These are phyloP conservation scores for Oenanthe javanica DNA, from an alignment of 140 eudicot genomes.

Conservation along the genomic window DNA sequence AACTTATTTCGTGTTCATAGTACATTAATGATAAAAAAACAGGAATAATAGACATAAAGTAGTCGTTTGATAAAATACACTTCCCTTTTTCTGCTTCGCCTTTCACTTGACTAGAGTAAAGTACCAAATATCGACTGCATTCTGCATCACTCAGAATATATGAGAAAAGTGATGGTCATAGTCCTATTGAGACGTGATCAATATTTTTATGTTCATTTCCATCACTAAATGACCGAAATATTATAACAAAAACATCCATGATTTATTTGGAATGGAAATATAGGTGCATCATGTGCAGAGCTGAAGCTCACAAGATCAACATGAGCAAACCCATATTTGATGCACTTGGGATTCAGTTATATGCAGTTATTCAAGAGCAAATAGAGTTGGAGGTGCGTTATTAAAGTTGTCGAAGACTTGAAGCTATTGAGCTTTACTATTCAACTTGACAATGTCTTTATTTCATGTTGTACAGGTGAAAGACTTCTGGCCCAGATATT, in stretches of 20 bases:
- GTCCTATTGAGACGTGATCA: not conserved
- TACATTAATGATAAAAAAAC: not conserved
- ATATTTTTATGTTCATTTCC: not conserved
- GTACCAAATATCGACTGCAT: not conserved
- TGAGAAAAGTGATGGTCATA: not conserved
- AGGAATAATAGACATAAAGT: not conserved
- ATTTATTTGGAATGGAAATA: constrained; percentile 15
- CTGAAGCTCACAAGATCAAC: constrained; percentile 82
- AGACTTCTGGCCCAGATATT: constrained; percentile 85
- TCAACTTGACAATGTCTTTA: not conserved
- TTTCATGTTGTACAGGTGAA: constrained; percentile 36
- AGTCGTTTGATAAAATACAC: not conserved
- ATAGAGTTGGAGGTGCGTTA: constrained; percentile 61
- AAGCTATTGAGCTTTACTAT: not conserved
- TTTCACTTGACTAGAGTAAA: not conserved
- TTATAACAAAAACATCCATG: not conserved
- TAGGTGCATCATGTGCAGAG: constrained; percentile 94
- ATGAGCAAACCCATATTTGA: constrained; percentile 81
- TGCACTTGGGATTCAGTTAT: constrained; percentile 66
- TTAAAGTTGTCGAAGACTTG: constrained; percentile 2
- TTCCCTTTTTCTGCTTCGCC: not conserved
- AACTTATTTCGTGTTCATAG: not conserved
- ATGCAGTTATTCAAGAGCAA: constrained; percentile 67
- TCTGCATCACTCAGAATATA: not conserved
- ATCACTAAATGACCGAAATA: not conserved